A percentile compares a stretch with the other conserved stretches of the same genome.
Conservation (phyloP, 2,329 filamentous ascomycete genomes). For the Aureobasidium sp. region DNA sequence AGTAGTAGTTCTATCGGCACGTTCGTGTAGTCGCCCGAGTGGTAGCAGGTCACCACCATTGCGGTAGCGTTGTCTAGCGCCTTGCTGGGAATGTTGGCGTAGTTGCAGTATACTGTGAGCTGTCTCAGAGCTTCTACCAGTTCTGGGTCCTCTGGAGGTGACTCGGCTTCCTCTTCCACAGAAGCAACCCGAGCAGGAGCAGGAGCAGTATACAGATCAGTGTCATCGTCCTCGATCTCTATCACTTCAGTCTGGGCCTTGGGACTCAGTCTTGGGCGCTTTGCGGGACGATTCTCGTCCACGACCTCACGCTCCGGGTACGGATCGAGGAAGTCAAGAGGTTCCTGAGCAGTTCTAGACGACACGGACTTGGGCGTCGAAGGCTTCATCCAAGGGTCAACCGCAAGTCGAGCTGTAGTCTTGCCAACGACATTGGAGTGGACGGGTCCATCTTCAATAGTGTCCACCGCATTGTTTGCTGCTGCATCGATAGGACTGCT, state of each 20-base stretch:
- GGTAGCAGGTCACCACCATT: too few species aligned
- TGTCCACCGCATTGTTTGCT: not conserved
- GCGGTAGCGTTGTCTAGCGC: too few species aligned
- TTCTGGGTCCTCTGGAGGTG: too few species aligned
- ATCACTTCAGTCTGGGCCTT: not conserved
- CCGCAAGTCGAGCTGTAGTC: not conserved
- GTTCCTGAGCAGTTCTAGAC: not conserved
- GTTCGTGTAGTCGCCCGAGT: too few species aligned
- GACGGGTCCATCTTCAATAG: not conserved
- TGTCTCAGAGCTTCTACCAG: too few species aligned
- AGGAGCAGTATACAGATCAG: not conserved
- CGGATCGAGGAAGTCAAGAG: not conserved
- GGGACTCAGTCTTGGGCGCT: not conserved
- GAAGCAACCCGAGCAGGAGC: not conserved
- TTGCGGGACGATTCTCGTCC: too few species aligned
- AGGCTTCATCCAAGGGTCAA: not conserved
- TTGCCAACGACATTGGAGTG: not conserved
- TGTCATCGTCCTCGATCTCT: not conserved
- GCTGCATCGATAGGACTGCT: not conserved
- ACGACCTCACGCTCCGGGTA: too few species aligned
- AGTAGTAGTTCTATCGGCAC: too few species aligned
- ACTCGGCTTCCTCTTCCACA: too few species aligned
- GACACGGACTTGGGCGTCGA: too few species aligned
- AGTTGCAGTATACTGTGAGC: too few species aligned
- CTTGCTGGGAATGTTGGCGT: too few species aligned